Evolutionary conservation across 2,329 filamentous ascomycete species (phyloP).

Genomic region (Fusarium sp.): DNA sequence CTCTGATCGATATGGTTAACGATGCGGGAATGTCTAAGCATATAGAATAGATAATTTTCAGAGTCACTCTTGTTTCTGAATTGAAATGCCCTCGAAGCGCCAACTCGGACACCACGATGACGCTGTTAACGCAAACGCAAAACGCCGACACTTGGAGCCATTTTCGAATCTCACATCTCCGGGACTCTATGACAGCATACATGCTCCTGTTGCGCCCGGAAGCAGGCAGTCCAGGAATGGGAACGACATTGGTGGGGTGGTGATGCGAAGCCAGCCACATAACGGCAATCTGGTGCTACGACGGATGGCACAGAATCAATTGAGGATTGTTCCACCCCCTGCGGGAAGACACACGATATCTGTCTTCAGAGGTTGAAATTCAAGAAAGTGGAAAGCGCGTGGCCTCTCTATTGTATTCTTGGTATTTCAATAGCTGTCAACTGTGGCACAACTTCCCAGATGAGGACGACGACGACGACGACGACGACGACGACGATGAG

Average conservation of each 20-base stretch:
- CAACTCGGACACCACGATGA: neutral
- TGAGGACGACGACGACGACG: too few relatives aligned
- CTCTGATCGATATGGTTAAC: neutral
- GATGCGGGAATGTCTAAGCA: neutral
- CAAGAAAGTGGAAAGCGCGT: too few relatives aligned
- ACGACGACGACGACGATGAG: too few relatives aligned
- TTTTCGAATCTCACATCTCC: neutral
- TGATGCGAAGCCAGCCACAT: neutral
- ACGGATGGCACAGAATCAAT: too few relatives aligned
- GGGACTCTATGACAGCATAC: neutral
- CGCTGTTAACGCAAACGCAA: neutral
- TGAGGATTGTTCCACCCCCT: neutral
- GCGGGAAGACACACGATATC: neutral
- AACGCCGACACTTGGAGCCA: neutral
- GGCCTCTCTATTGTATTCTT: too few relatives aligned
- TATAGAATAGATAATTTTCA: neutral
- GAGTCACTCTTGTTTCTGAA: neutral
- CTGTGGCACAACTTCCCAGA: too few relatives aligned
- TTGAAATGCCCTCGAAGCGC: neutral
- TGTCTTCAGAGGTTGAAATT: too few relatives aligned
- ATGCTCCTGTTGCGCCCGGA: neutral
- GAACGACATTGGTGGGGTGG: neutral
- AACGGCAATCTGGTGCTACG: neutral
- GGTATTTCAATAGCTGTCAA: too few relatives aligned
- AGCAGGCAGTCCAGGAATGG: neutral